Conservation (phyloP, 192 early-diverging fungal genomes). For the Mortierella claussenii region DNA sequence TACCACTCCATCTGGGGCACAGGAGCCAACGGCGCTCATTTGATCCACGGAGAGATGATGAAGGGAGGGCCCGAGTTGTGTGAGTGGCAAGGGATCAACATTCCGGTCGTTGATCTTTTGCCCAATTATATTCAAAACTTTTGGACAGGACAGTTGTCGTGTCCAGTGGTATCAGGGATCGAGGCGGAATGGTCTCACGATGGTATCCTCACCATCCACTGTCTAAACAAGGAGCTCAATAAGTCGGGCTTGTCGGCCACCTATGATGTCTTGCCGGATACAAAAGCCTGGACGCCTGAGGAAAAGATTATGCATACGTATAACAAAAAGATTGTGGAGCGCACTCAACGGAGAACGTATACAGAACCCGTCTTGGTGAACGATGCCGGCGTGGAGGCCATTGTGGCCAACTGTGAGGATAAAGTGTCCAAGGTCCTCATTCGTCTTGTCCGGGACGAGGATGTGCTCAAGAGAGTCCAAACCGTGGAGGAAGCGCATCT, state of each 20-base stretch:
- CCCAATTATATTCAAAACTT: constrained; percentile 67
- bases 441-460: constrained; percentile 23
- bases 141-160: constrained; percentile 61
- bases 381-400: constrained; percentile 46
- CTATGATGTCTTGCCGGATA: constrained; percentile 64
- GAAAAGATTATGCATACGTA: constrained; percentile 56
- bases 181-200: constrained; percentile 50
- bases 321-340: constrained; percentile 56
- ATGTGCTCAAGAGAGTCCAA: constrained; percentile 21
- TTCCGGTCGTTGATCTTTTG: constrained; percentile 62
- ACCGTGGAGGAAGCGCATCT: constrained; percentile 14
- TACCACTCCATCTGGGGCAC: constrained; percentile 56
- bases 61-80: constrained; percentile 54
- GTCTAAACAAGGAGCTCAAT: constrained; percentile 24
- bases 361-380: constrained; percentile 31
- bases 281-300: constrained; percentile 55
- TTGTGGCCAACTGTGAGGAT: constrained; percentile 60
- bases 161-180: constrained; percentile 36
- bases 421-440: constrained; percentile 41
- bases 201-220: constrained; percentile 54
- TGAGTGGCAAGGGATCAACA: constrained; percentile 59
- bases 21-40: constrained; percentile 36
- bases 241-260: constrained; percentile 12
- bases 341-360: constrained; percentile 28
- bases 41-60: constrained; percentile 17